Evolutionary conservation across 768 basidiomycete species (phyloP), one percentile per base, ranked within the genome.

Genomic region (Clitopilus passeckerianus): DNA sequence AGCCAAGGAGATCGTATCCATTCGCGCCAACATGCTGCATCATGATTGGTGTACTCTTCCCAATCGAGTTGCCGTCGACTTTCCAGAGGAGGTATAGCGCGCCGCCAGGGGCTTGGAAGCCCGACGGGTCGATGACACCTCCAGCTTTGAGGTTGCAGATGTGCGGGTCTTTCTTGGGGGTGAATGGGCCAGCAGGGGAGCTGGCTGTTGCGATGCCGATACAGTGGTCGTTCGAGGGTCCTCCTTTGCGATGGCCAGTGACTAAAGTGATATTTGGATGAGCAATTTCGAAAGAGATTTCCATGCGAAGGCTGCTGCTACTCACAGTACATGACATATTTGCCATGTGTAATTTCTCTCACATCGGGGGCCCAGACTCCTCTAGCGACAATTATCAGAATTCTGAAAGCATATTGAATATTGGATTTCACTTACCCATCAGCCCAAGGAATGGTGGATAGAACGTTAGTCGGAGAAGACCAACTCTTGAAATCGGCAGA

Each of bases 51-150:
- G 56, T 57, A 23, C 43, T 57, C 56, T 57, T 23, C 12, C 56
- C 56, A 23, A 57, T 57, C 10, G 56, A 57, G 33, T 57, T 57
- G 22, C 56, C 56, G 18, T 57, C 56, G 18, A 57, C 56, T 33
- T 57, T 57, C 56, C 56, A 57, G 34, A 57, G 56, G n/a, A 57
- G 56, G 56, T 57, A 57, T 37, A 57, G 34, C 6, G 56, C 56
- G 6, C 56, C 56, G 6, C 56, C 56, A 18, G 56, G 56, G 1
- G 56, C 56, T 41, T 57, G 34, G 35, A 57, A 57, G 4, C 56
- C 56, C 8, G 56, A 57, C 2, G 56, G 56, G 18, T 57, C 56
- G 33, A 57, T 57, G 22, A 30, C 56, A 41, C 56, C 56, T 20
- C 56, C 56, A 18, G 35, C 35, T 1, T 30, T 34, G n/a, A 57